Evolutionary conservation across 345 rosid genomes (phyloP).

Genomic region (Eucalyptus pauciflora): DNA sequence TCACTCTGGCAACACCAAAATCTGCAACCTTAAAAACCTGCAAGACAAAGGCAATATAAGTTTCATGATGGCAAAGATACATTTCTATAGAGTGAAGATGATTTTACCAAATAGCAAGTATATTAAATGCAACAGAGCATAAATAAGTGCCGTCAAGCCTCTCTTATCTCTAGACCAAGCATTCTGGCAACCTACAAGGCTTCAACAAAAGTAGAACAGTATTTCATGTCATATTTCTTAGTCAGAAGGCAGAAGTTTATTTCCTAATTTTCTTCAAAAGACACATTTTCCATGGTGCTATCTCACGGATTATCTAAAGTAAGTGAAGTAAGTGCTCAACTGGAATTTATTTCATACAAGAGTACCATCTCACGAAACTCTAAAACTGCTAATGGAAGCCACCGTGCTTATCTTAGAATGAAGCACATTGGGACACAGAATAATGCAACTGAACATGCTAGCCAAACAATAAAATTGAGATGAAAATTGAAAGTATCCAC

Average conservation of each 20-base stretch:
- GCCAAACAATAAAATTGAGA: not conserved
- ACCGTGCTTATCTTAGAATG: not conserved
- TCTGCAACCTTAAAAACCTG: constrained; percentile 98
- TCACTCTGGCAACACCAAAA: constrained; percentile 97
- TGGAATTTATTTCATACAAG: not conserved
- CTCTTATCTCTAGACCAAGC: not conserved
- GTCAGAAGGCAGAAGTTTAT: not conserved
- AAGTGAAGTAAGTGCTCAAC: not conserved
- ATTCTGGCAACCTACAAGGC: not conserved
- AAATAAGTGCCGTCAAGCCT: not conserved
- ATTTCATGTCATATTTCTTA: not conserved
- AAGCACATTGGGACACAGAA: not conserved
- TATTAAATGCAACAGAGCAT: not conserved
- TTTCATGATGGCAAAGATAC: not conserved
- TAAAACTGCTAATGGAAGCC: not conserved
- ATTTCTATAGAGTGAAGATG: not conserved
- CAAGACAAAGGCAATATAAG: not conserved
- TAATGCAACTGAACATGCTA: not conserved
- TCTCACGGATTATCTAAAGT: not conserved
- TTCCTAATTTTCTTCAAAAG: not conserved
- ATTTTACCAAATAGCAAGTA: not conserved
- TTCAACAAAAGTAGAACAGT: not conserved
- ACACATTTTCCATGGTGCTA: not conserved
- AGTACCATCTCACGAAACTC: not conserved
- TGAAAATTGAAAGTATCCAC: not conserved